These are phyloP conservation scores for Phytopythium ostracodes DNA, from an alignment of 352 stramenopile genomes.

Conservation along the genomic window DNA sequence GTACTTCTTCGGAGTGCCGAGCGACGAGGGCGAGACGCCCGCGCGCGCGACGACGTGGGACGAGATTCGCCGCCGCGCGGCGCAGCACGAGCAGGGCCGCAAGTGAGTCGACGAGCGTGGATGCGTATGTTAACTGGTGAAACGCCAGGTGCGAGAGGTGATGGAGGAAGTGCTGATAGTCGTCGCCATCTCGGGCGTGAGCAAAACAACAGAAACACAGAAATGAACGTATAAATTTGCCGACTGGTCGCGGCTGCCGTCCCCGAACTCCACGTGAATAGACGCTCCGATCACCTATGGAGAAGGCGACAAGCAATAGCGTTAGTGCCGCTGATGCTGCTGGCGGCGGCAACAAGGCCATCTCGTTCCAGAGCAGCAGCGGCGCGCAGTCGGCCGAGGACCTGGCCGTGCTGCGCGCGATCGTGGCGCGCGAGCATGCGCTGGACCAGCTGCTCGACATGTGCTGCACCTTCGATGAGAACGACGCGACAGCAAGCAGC, in stretches of 20 bases:
- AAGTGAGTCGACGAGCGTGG: constrained; percentile 28
- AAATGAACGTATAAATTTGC: not conserved
- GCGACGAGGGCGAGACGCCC: constrained; percentile 13
- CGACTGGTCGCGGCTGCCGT: constrained; percentile 3
- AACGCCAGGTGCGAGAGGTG: not conserved
- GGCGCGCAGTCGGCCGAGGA: constrained; percentile 54
- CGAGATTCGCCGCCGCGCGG: constrained; percentile 61
- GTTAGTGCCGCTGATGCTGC: not conserved
- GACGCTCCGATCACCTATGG: not conserved
- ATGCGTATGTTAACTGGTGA: not conserved
- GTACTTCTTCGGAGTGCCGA: constrained; percentile 39
- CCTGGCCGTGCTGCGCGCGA: constrained; percentile 53
- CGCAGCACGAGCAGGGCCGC: constrained; percentile 18
- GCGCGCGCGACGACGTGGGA: constrained; percentile 68
- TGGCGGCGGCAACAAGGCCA: constrained; percentile 16
- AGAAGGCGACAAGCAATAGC: not conserved
- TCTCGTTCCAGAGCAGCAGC: constrained; percentile 40
- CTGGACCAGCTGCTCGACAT: constrained; percentile 45
- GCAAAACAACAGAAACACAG: not conserved
- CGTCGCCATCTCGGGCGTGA: not conserved
- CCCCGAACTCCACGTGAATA: not conserved
- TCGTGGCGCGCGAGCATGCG: constrained; percentile 55
- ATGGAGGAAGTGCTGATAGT: not conserved
- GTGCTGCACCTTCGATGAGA: constrained; percentile 45
- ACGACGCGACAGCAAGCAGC: not conserved